Conservation (phyloP, 106 monocot species). For the Cymbidium sinense region DNA sequence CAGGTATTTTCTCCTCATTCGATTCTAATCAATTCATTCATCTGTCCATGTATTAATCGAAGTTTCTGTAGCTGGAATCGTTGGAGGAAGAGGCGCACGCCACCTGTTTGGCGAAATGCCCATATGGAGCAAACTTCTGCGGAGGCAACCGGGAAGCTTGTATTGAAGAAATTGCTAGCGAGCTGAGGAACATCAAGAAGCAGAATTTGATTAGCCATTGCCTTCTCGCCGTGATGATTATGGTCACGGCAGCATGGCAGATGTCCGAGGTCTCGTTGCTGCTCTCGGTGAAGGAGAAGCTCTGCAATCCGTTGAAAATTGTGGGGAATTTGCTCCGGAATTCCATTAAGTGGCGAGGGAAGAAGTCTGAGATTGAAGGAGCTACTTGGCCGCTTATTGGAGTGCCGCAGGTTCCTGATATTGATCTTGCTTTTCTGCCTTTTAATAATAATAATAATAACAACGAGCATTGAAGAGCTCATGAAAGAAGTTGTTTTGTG, state of each 20-base stretch:
- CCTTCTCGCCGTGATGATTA: constrained; percentile 43
- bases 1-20: constrained; percentile 18
- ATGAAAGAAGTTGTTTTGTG: neutral
- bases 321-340: constrained; percentile 28
- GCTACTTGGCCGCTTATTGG: constrained; percentile 17
- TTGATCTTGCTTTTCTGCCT: constrained; percentile 23
- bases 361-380: constrained; percentile 17
- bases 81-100: constrained; percentile 8
- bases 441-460: constrained; percentile 3
- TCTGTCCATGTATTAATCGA: neutral
- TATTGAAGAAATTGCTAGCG: constrained; percentile 30
- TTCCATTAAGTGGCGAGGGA: constrained; percentile 8
- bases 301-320: constrained; percentile 33
- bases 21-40: neutral
- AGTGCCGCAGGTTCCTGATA: constrained; percentile 22
- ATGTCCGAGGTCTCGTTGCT: constrained; percentile 36
- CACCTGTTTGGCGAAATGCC: constrained; percentile 1
- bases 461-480: neutral
- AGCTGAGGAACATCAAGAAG: constrained; percentile 44
- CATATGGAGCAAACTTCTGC: neutral
- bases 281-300: constrained; percentile 24
- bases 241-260: constrained; percentile 41
- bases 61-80: constrained; percentile 15
- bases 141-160: neutral
- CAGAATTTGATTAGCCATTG: constrained; percentile 60